A percentile compares a stretch with the other conserved stretches of the same genome.
Conservation (phyloP, 1,139 yeast species). For the Magnusiomyces paraingens region DNA sequence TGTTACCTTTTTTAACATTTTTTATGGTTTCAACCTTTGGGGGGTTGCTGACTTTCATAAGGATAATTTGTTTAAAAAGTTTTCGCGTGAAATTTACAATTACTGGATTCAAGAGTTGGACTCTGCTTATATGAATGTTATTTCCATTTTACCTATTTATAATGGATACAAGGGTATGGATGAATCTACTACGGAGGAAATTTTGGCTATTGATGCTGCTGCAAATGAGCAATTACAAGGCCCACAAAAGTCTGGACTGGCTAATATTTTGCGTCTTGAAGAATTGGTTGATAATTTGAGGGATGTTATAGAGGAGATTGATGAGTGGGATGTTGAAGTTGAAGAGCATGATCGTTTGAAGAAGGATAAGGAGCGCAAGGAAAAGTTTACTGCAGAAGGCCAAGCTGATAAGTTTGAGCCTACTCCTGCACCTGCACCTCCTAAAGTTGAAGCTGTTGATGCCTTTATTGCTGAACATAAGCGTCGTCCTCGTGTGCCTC, state of each 20-base stretch:
- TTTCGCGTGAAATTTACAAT: constrained; percentile 31
- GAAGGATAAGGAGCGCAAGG: constrained; percentile 65
- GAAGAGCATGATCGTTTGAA: constrained; percentile 21
- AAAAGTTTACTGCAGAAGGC: constrained; percentile 59
- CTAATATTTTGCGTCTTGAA: not conserved
- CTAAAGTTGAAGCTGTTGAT: not conserved
- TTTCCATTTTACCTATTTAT: no score
- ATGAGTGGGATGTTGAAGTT: not conserved
- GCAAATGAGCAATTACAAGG: no score
- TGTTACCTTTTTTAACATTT: constrained; percentile 83
- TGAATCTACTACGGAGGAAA: no score
- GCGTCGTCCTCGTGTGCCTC: constrained; percentile 4
- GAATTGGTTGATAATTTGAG: not conserved
- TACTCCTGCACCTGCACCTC: no score
- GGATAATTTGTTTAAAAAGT: constrained; percentile 26
- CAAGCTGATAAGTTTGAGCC: constrained; percentile 35
- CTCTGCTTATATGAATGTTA: constrained; percentile 53
- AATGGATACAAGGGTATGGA: no score
- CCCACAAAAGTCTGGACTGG: no score
- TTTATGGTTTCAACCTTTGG: constrained; percentile 33
- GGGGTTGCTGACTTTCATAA: constrained; percentile 26
- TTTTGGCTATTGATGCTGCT: no score
- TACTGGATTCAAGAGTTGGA: constrained; percentile 76
- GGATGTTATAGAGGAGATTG: not conserved
- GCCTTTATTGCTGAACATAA: not conserved